Evolutionary conservation across 2,329 filamentous ascomycete species (phyloP).

Genomic region (Lasiodiplodia gonubiensis): DNA sequence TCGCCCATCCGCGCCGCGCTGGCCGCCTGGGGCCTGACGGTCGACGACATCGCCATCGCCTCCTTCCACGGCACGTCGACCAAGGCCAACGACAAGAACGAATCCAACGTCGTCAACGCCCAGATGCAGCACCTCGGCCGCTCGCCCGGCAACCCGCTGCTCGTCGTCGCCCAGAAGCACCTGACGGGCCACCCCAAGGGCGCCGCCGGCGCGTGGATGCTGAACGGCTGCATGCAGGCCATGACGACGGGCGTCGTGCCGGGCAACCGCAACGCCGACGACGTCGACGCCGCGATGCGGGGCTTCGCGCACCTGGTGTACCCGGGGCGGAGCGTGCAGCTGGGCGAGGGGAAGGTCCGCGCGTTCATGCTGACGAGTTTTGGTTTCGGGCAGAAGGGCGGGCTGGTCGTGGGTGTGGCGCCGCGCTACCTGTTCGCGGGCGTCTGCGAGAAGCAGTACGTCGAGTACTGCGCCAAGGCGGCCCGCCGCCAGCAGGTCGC

Average conservation of each 20-base stretch:
- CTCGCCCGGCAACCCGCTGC: conserved; percentile 40
- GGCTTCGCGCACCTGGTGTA: conserved; percentile 42
- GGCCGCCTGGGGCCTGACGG: conserved; percentile 44
- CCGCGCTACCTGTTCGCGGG: conserved; percentile 39
- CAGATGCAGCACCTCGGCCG: conserved; percentile 47
- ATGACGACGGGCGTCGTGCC: conserved; percentile 42
- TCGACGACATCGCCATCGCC: conserved; percentile 49
- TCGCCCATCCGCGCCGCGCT: conserved; percentile 45
- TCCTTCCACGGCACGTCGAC: conserved; percentile 52
- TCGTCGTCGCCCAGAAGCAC: conserved; percentile 46
- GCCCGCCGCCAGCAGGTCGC: neutral
- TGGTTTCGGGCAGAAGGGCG: conserved; percentile 55
- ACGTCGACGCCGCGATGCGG: conserved; percentile 41
- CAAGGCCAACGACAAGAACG: conserved; percentile 49
- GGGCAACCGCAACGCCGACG: conserved; percentile 48
- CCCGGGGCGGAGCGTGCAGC: conserved; percentile 37
- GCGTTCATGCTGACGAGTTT: conserved; percentile 51
- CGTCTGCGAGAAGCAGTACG: neutral
- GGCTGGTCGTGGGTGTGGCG: conserved; percentile 44
- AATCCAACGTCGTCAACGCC: conserved; percentile 43
- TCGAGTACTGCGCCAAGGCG: neutral
- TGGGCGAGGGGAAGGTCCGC: conserved; percentile 34
- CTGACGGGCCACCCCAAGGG: conserved; percentile 50
- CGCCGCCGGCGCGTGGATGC: conserved; percentile 46
- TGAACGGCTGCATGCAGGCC: conserved; percentile 48